Evolutionary conservation across 805 yeast species (phyloP), one percentile per base, ranked within the genome.

Genomic region (Wickerhamomyces pijperi): DNA sequence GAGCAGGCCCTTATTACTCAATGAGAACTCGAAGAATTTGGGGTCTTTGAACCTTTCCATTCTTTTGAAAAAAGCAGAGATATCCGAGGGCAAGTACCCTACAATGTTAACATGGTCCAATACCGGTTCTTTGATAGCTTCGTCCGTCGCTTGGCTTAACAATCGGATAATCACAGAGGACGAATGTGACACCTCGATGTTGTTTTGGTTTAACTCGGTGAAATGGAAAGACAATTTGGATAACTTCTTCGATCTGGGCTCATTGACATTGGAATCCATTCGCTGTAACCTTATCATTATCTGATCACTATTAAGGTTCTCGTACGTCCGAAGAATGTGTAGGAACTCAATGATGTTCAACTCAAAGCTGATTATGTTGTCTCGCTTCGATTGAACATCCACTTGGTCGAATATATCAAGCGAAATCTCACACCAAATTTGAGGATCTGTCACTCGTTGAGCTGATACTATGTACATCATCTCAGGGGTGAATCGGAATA

Each of bases 161-260:
- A 83, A 62, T 46, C 77, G 64, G 2, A 83, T 83, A 0, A 94
- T 90, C 16, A 88, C 72, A 37, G 76, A 74, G 49, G 78, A 76
- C 7, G 82, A 70, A 50, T 81, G 86, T 43, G 17, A 16, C 4
- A 31, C 19, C 71, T 69, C 15, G 83, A 67, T 3, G 72, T 60
- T 19, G 70, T 67, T 9, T 68, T 47, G 39, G 56, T 54, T 37
- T 55, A 54, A 28, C 55, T 61, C 49, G 55, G 59, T 43, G 74
- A 77, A 16, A 72, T 66, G 50, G 76, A 78, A 46, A 65, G 67
- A 14, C 82, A 47, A 0, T 77, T 74, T 39, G 82, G 57, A 18
- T 72, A 67, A 2, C 82, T 79, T 58, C 36, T 70, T 48, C 25
- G 68, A 61, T 31, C 59, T 53, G 9, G n/a, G n/a, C 8, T 41